A percentile compares a stretch with the other conserved stretches of the same genome.
Conservation (phyloP, 192 early-diverging fungal genomes). For the Mortierella alpina region DNA sequence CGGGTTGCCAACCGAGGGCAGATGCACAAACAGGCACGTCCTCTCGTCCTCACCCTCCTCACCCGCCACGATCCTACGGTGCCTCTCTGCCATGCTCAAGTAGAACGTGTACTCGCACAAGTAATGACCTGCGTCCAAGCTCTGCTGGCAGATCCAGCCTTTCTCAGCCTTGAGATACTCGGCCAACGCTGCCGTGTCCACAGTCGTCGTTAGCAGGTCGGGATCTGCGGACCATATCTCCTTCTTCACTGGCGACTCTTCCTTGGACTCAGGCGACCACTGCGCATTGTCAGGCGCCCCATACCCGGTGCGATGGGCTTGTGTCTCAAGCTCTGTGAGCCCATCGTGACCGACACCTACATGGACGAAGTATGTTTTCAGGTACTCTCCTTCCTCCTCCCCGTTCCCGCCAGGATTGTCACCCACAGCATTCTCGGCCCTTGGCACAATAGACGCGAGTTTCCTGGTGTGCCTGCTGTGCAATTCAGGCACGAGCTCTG, state of each 20-base stretch:
- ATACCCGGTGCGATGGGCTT: slow-evolving; percentile 64
- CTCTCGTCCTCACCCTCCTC: slow-evolving; percentile 37
- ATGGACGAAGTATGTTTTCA: slow-evolving; percentile 64
- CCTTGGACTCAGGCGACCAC: slow-evolving; percentile 30
- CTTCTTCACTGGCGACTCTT: slow-evolving; percentile 40
- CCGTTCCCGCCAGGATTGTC: background rate
- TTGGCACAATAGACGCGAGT: too few relatives aligned
- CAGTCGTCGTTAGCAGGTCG: slow-evolving; percentile 46
- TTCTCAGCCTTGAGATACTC: slow-evolving; percentile 34
- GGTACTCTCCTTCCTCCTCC: slow-evolving; percentile 14
- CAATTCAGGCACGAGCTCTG: slow-evolving; percentile 52
- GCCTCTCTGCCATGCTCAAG: slow-evolving; percentile 55
- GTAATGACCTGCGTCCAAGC: slow-evolving; percentile 65
- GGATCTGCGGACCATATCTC: slow-evolving; percentile 31
- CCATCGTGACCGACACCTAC: slow-evolving; percentile 62
- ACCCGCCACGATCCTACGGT: slow-evolving; percentile 15
- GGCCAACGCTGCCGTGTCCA: slow-evolving; percentile 53
- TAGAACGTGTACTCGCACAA: slow-evolving; percentile 73
- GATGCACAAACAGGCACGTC: slow-evolving; percentile 45
- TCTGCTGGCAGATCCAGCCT: slow-evolving; percentile 53
- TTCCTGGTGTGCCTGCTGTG: slow-evolving; percentile 31
- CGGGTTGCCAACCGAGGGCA: slow-evolving; percentile 42
- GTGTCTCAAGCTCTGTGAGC: slow-evolving; percentile 55
- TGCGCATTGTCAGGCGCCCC: slow-evolving; percentile 56
- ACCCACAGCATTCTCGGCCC: background rate